A percentile compares a stretch with the other conserved stretches of the same genome.
phyloP scores from a whole-genome alignment of 106 monocot species.

The Acorus gramineus region DNA sequence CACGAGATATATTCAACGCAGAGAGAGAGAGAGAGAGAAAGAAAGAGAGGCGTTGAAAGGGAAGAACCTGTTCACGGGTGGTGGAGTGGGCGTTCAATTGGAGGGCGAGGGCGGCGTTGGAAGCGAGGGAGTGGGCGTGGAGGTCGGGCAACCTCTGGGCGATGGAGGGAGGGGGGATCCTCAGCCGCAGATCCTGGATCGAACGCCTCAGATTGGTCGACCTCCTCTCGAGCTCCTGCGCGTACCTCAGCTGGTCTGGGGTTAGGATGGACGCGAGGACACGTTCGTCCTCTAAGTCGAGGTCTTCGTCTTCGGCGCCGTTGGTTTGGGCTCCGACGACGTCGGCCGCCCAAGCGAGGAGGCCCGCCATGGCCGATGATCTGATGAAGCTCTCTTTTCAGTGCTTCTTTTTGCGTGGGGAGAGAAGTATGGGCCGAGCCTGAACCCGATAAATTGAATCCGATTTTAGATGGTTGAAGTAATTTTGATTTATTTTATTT shows the following conservation, averaged over 20 bases:
- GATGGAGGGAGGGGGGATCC: constrained; percentile 70
- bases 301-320: constrained; percentile 20
- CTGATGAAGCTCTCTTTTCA: too few species aligned
- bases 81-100: constrained; percentile 81
- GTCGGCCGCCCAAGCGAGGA: constrained; percentile 94
- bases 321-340: constrained; percentile 41
- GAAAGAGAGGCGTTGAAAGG: background rate
- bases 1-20: too few species aligned
- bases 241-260: constrained; percentile 63
- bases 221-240: constrained; percentile 49
- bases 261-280: constrained; percentile 32
- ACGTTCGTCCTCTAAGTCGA: constrained; percentile 13
- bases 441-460: too few species aligned
- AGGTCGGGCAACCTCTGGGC: constrained; percentile 82
- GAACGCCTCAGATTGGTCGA: constrained; percentile 40
- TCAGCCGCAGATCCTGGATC: constrained; percentile 70
- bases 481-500: too few species aligned
- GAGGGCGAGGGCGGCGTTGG: constrained; percentile 67
- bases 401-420: too few species aligned
- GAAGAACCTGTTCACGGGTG: constrained; percentile 52
- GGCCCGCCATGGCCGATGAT: constrained; percentile 44
- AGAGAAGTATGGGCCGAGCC: too few species aligned
- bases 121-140: constrained; percentile 74
- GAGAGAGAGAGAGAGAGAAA: too few species aligned
- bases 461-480: too few species aligned